Base-by-base conservation (phyloP, 179 eudicot genomes). In the Silene coronaria region DNA sequence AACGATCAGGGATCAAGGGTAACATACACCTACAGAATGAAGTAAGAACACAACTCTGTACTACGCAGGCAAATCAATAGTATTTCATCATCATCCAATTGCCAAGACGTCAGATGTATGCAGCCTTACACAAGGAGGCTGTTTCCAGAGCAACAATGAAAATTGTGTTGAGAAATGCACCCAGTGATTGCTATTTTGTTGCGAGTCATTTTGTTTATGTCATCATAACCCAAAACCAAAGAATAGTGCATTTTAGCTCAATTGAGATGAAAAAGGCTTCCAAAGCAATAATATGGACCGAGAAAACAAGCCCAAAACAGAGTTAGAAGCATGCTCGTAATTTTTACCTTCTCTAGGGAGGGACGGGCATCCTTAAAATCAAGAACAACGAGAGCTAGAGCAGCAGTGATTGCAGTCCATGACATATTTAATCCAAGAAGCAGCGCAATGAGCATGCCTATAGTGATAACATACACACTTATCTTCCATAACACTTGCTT, bases 281-380 rank as follows among this genome's bases (percentile, higher is more conserved):
- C 45, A 62, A 62, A 61, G 11, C n/a, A 64, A 64, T 16, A 48
- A 68, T 45, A 66, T 21, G 1, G 72, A 55, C n/a, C 16, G 16
- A 5, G n/a, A 59, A 38, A 10, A 9, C 48, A 10, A 10, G 48
- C 48, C 48, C 3, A 0, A 3, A 14, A 19, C 30, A 21, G 70
- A 59, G 12, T 27, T 60, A 13, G 24, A 21, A 34, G 26, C 5
- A 4, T 11, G 0, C 6, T 28, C 3, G 30, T 61, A 19, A 34
- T 4, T 64, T 34, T 28, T 58, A 93, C 98, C 94, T 94, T 91
- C 73, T 90, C 98, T 68, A 94, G 83, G 78, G 80, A 77, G 8
- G 97, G 97, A n/a, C 91, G 81, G 53, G 98, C 97, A 77, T 91
- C 97, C 86, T 89, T 89, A 77, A 94, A 94, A 81, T 94, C 98